Evolutionary conservation across 2,329 filamentous ascomycete species (phyloP), one percentile per base, ranked within the genome.

Genomic region (Mariannaea elegans): DNA sequence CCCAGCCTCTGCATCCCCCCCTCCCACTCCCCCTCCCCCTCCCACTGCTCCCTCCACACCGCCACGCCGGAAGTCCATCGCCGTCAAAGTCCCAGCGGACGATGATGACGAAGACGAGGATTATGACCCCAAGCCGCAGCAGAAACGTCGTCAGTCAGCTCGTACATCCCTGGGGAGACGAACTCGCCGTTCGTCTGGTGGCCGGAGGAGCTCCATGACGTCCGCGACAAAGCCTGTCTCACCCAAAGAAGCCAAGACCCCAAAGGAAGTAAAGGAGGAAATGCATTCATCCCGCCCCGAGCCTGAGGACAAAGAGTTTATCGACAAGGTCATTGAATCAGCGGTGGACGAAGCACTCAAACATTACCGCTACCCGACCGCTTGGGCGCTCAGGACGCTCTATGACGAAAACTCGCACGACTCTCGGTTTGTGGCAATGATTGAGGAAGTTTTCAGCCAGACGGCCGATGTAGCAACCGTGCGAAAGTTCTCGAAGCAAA

Each of bases 271-370:
- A 49, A 56, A 61, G 44, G 39, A 66, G 47, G 50, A 60, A 55
- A 47, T 50, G 54, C 52, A 66, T 53, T 41, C 65, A 54, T 50
- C 67, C 41, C 48, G 24, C 38, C 39, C 61, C 50, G 72, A 73
- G 27, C 64, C 70, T 2, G 68, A 73, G 34, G 77, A 80, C 62
- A 80, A 77, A 62, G 80, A 81, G 36, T 71, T 80, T 31, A 77
- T 80, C 23, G 84, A 83, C 66, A 81, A 77, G 68, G 81, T 87
- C 24, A 78, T 89, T 36, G 83, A 87, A 71, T 69, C 75, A 29
- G 85, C 85, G n/a, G 84, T 88, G 27, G 81, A 86, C 9, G 81
- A 87, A 68, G 86, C 86, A 5, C 73, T 89, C 47, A 76, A 79
- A 59, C 80, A 84, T 68, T 79, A 80, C 62, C 83, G 84, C 59